Evolutionary conservation across 2,329 filamentous ascomycete species (phyloP).

Genomic region (Aspergillus awamori): DNA sequence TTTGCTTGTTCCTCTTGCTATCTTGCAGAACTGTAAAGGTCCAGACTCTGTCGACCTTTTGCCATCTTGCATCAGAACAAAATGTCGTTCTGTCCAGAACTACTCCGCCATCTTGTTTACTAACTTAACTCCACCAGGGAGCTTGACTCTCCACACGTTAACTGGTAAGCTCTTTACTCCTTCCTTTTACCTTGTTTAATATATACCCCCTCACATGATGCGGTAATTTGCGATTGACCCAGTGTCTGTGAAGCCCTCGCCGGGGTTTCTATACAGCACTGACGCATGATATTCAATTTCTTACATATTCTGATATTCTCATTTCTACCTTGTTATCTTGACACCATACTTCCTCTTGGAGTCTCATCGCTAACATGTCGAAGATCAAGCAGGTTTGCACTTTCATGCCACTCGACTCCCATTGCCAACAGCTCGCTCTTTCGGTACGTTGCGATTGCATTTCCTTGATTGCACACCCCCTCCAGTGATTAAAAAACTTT

Average conservation of each 20-base stretch:
- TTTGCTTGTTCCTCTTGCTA: conserved; percentile 14
- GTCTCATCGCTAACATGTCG: conserved; percentile 26
- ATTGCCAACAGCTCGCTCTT: background rate
- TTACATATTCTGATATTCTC: conserved; percentile 94
- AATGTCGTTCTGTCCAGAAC: conserved; percentile 9
- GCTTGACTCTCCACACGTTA: background rate
- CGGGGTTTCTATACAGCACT: conserved; percentile 77
- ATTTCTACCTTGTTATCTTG: conserved; percentile 5
- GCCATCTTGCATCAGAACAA: background rate
- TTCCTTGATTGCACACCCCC: conserved; percentile 25
- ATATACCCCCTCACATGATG: conserved; percentile 65
- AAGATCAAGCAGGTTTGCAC: conserved; percentile 21
- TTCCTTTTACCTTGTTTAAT: conserved; percentile 13
- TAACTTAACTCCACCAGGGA: background rate
- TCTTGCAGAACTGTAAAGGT: background rate
- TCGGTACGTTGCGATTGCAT: conserved; percentile 30
- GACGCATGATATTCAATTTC: conserved; percentile 85
- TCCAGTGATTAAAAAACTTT: conserved; percentile 66
- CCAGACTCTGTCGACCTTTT: background rate
- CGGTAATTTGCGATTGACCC: conserved; percentile 99
- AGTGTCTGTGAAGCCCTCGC: conserved; percentile 81
- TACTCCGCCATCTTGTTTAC: background rate
- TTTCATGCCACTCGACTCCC: background rate
- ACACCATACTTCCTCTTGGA: background rate
- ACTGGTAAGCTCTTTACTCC: conserved; percentile 29